A percentile compares a stretch with the other conserved stretches of the same genome.
phyloP scores from a whole-genome alignment of 495 filamentous ascomycete genomes.

The Neurospora sp. region DNA sequence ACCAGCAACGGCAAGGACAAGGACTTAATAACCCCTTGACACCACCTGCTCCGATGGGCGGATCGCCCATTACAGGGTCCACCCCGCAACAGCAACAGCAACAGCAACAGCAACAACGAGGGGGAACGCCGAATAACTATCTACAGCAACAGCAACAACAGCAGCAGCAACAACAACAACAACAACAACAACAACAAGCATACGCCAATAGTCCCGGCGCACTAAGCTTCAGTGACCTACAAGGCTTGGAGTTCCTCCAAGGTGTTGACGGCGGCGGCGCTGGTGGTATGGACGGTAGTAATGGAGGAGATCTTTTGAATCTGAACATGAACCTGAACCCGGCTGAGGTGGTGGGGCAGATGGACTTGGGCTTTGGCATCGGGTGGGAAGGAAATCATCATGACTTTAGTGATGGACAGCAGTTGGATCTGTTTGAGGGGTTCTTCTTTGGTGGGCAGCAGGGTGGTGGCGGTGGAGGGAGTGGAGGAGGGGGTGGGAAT shows the following conservation, averaged over 20 bases:
- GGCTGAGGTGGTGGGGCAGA: constrained; percentile 14
- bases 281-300: constrained; percentile 10
- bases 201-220: constrained; percentile 8
- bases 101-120: background rate
- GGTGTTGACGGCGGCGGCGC: constrained; percentile 6
- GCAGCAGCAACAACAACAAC: constrained; percentile 7
- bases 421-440: constrained; percentile 79
- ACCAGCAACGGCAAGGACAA: constrained; percentile 7
- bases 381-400: constrained; percentile 61
- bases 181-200: constrained; percentile 5
- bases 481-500: background rate
- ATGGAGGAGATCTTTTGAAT: constrained; percentile 15
- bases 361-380: constrained; percentile 67
- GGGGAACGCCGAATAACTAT: background rate
- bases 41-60: background rate
- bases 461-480: constrained; percentile 8
- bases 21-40: background rate
- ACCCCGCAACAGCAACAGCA: background rate
- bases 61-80: constrained; percentile 6
- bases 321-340: background rate
- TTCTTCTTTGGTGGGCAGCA: constrained; percentile 73
- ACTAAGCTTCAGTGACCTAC: constrained; percentile 28
- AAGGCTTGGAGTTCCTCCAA: constrained; percentile 39
- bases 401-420: constrained; percentile 68
- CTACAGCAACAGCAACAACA: constrained; percentile 2